Percentiles rank a stretch among this genome's conserved stretches.
Conservation (phyloP, 1,284 basidiomycete genomes). For the Melampsora larici-populina region DNA sequence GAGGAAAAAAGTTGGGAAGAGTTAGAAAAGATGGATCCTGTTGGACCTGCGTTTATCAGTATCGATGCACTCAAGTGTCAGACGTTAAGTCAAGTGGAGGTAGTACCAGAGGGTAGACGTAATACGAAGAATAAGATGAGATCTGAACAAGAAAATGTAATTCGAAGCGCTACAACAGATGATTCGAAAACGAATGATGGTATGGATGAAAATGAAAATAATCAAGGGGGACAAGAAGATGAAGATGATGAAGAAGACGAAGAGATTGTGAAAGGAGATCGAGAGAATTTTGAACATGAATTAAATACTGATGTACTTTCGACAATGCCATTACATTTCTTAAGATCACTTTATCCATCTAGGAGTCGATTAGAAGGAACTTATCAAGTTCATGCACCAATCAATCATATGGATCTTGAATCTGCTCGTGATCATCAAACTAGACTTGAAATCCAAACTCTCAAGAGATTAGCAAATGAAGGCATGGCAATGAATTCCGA, state of each 20-base stretch:
- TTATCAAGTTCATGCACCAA: background rate
- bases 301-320: conserved; percentile 37
- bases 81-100: conserved; percentile 36
- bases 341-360: conserved; percentile 41
- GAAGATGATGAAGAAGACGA: conserved; percentile 28
- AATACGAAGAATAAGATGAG: background rate
- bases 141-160: background rate
- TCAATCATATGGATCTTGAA: background rate
- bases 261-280: conserved; percentile 18
- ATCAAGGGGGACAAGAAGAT: background rate
- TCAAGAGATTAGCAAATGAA: background rate
- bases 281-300: conserved; percentile 43
- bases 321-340: conserved; percentile 39
- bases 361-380: conserved; percentile 17
- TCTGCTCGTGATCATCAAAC: background rate
- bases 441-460: no score
- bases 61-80: conserved; percentile 41
- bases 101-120: conserved; percentile 14
- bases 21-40: conserved; percentile 38
- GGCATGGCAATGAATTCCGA: background rate
- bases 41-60: conserved; percentile 39
- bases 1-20: conserved; percentile 44
- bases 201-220: conserved; percentile 12
- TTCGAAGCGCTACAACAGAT: conserved; percentile 4
- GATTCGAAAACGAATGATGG: conserved; percentile 23